Percentiles rank a stretch among this genome's conserved stretches.
Conservation (phyloP, 495 filamentous ascomycete genomes). For the Tetracladium setigerum region DNA sequence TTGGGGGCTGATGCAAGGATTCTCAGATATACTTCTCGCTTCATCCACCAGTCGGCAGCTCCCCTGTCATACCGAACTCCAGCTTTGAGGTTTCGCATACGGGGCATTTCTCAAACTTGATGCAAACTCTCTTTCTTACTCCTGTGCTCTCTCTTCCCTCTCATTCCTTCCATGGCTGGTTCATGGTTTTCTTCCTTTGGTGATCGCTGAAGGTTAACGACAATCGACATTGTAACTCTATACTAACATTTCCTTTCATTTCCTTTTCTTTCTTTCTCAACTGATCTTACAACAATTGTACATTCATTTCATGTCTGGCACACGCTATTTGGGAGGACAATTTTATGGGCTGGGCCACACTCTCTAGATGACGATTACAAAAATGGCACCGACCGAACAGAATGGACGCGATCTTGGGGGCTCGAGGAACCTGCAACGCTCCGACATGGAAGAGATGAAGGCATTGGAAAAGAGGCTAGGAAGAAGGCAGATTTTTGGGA, state of each 20-base stretch:
- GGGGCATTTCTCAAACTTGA: slow-evolving; percentile 20
- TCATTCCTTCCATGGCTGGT: slow-evolving; percentile 20
- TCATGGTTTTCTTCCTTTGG: slow-evolving; percentile 15
- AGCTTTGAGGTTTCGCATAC: neutral
- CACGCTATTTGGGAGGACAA: slow-evolving; percentile 10
- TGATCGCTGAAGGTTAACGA: slow-evolving; percentile 2
- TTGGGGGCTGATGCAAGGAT: too few species aligned
- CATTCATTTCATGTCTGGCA: slow-evolving; percentile 8
- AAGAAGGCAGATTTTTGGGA: slow-evolving; percentile 4
- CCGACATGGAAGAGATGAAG: neutral
- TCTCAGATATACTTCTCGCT: too few species aligned
- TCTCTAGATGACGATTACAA: slow-evolving; percentile 16
- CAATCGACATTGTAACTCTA: neutral
- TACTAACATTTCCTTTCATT: neutral
- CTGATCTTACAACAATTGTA: neutral
- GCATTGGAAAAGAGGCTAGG: neutral
- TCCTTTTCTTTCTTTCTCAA: neutral
- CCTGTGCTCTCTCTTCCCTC: slow-evolving; percentile 22
- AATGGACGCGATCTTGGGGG: slow-evolving; percentile 1
- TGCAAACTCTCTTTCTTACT: slow-evolving; percentile 21
- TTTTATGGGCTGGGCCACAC: neutral
- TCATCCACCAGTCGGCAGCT: too few species aligned
- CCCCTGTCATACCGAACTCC: too few species aligned
- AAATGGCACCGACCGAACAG: slow-evolving; percentile 19
- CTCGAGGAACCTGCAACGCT: slow-evolving; percentile 2